Conservation (phyloP, 192 early-diverging fungal species). For the Coemansia sp. region DNA sequence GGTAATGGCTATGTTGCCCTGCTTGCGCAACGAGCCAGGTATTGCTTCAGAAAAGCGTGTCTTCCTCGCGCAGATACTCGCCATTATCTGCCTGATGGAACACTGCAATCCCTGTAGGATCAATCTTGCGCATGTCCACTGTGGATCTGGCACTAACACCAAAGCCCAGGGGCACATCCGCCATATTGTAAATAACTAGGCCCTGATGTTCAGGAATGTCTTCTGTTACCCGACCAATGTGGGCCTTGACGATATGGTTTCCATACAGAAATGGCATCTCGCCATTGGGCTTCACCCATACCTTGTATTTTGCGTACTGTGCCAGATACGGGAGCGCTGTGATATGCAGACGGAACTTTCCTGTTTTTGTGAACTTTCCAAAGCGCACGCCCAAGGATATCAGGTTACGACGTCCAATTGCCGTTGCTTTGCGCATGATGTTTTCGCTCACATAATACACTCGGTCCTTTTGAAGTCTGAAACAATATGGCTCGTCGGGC, state of each 20-base stretch:
- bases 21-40: neutral
- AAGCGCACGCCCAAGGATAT: conserved; percentile 95
- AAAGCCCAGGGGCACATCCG: conserved; percentile 94
- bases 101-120: conserved; percentile 91
- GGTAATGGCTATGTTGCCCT: neutral
- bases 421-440: conserved; percentile 86
- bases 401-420: conserved; percentile 83
- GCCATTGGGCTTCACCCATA: conserved; percentile 99
- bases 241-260: conserved; percentile 97
- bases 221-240: conserved; percentile 95
- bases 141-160: conserved; percentile 96
- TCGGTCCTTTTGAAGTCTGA: conserved; percentile 90
- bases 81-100: conserved; percentile 99
- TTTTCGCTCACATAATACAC: conserved; percentile 97
- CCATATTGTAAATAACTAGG: conserved; percentile 92
- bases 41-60: conserved; percentile 65
- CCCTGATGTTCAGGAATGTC: conserved; percentile 99
- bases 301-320: conserved; percentile 97
- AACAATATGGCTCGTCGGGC: conserved; percentile 95
- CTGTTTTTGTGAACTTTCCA: conserved; percentile 98
- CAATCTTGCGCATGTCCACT: conserved; percentile 86
- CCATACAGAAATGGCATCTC: conserved; percentile 99
- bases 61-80: conserved; percentile 88
- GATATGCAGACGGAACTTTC: conserved; percentile 95
- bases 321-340: conserved; percentile 90